phyloP scores from a whole-genome alignment of 1,284 basidiomycete species.

The Moesziomyces antarcticus region DNA sequence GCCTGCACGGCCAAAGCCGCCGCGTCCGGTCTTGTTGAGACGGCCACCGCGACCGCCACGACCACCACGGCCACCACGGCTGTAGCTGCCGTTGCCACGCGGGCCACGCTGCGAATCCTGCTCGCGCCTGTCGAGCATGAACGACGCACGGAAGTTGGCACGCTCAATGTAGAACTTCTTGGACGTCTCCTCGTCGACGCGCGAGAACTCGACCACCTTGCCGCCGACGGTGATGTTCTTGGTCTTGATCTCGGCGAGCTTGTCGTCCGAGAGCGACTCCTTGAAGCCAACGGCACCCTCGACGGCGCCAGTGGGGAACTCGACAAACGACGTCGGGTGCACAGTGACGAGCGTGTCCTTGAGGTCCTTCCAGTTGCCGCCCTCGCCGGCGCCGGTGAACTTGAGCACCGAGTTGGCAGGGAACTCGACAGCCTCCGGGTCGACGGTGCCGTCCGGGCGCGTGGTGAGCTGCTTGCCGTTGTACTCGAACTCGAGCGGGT shows the following conservation, averaged over 20 bases:
- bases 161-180: slow-evolving; percentile 80
- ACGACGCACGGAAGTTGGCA: slow-evolving; percentile 72
- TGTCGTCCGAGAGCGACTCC: slow-evolving; percentile 69
- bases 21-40: slow-evolving; percentile 38
- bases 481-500: slow-evolving; percentile 68
- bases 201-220: slow-evolving; percentile 67
- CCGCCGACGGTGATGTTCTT: slow-evolving; percentile 69
- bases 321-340: slow-evolving; percentile 59
- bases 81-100: slow-evolving; percentile 55
- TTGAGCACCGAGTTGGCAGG: slow-evolving; percentile 80
- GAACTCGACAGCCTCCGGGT: slow-evolving; percentile 75
- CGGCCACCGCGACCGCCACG: slow-evolving; percentile 65
- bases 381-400: slow-evolving; percentile 71
- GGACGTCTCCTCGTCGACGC: slow-evolving; percentile 74
- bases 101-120: slow-evolving; percentile 72
- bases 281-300: slow-evolving; percentile 70
- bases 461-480: slow-evolving; percentile 72
- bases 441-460: slow-evolving; percentile 76
- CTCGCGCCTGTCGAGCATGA: slow-evolving; percentile 69
- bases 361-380: slow-evolving; percentile 70
- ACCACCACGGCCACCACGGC: slow-evolving; percentile 67
- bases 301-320: slow-evolving; percentile 64
- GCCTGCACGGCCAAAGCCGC: slow-evolving; percentile 53
- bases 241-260: slow-evolving; percentile 69
- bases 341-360: slow-evolving; percentile 68